Base-by-base conservation (phyloP, 257 asterid species). In the Solanum gandarillasii region DNA sequence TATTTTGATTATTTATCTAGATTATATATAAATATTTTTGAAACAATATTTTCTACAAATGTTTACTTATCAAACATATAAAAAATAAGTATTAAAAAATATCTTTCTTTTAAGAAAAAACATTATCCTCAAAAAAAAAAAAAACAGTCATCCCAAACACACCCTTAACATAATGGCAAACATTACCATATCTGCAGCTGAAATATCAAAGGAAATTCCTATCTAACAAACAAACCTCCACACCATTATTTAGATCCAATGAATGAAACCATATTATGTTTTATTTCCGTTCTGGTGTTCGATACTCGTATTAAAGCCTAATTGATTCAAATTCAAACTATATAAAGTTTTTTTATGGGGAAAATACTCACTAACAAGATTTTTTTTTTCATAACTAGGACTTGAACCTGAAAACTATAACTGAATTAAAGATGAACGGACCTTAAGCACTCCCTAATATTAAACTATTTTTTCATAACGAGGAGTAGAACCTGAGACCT, bases 301-400 rank as follows among this genome's bases (percentile, higher is more conserved):
- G 3, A 29, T 70, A 70, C 2, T 70, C 3, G 0, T 70, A 70
- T 1, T 14, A 3, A 70, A 1, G 3, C 0, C 1, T 3, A 0
- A 7, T 1, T 3, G 8, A 29, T 14, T 29, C 0, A 7, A 29
- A 13, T 70, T 3, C 6, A 27, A 13, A 70, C 0, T 0, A 14
- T 7, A 7, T 7, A 14, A 14, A 0, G 0, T 7, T 0, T 29
- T 12, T 70, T 70, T 14, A 29, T 7, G 0, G 7, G 3, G 21
- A 3, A 68, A 12, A 27, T 7, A 5, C 34, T 65, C 7, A 10
- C 16, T 0, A 11, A 11, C 36, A 27, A 3, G 23, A 1, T 2
- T 27, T 12, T 9, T 9, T 43, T 3, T 14, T 70, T 3, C 1
- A 31, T 70, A 71, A 31, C 1, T 0, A 7, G 12, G 6, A 4